Conservation (phyloP, 768 basidiomycete species). For the Psilocybe tampanensis region DNA sequence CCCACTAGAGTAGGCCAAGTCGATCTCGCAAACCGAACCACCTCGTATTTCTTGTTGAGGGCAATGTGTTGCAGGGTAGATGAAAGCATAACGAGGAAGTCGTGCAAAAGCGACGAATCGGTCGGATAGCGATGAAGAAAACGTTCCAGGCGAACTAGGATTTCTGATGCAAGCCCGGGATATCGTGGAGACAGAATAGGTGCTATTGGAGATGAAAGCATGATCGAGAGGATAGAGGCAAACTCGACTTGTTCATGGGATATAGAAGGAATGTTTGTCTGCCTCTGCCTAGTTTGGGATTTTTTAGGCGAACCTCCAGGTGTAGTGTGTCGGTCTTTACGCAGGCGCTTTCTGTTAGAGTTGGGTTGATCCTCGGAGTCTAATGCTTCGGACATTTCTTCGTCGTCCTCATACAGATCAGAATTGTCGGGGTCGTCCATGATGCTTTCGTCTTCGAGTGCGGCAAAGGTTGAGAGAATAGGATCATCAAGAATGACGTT, state of each 20-base stretch:
- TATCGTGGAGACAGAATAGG: slow-evolving; percentile 54
- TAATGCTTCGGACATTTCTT: slow-evolving; percentile 10
- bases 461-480: slow-evolving; percentile 34
- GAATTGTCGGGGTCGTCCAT: slow-evolving; percentile 36
- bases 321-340: slow-evolving; percentile 22
- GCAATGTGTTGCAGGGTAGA: slow-evolving; percentile 75
- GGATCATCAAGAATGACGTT: slow-evolving; percentile 74
- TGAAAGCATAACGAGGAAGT: slow-evolving; percentile 72
- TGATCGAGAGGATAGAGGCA: slow-evolving; percentile 60
- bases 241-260: slow-evolving; percentile 72
- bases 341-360: slow-evolving; percentile 41
- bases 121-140: slow-evolving; percentile 68
- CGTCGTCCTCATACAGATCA: slow-evolving; percentile 34
- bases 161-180: slow-evolving; percentile 43
- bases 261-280: slow-evolving; percentile 30
- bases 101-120: slow-evolving; percentile 80
- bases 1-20: slow-evolving; percentile 67
- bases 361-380: slow-evolving; percentile 22
- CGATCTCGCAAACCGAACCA: slow-evolving; percentile 59
- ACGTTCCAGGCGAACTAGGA: slow-evolving; percentile 51
- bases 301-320: slow-evolving; percentile 25
- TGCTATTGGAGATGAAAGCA: slow-evolving; percentile 58
- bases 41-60: slow-evolving; percentile 66
- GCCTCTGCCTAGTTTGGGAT: slow-evolving; percentile 21
- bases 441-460: slow-evolving; percentile 32